phyloP scores from a whole-genome alignment of 2,329 filamentous ascomycete genomes.

The Epichloe amarillans region DNA sequence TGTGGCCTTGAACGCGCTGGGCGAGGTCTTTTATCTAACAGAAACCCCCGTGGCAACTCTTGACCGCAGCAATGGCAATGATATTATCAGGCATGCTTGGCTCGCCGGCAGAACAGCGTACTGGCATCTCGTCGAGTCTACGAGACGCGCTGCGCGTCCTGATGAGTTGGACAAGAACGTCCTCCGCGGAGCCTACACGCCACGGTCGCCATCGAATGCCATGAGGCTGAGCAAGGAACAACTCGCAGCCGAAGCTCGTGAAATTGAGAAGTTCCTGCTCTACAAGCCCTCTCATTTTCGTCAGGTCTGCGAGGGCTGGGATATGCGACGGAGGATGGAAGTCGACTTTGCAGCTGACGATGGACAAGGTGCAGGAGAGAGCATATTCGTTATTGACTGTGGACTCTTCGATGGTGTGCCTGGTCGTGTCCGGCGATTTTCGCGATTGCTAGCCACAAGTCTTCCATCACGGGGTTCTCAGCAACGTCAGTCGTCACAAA shows the following conservation, averaged over 20 bases:
- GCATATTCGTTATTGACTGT: constrained; percentile 59
- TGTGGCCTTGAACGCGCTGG: constrained; percentile 85
- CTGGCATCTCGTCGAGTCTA: constrained; percentile 72
- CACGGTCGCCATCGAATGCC: constrained; percentile 60
- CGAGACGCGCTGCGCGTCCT: constrained; percentile 54
- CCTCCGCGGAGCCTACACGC: constrained; percentile 64
- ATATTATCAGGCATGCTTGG: constrained; percentile 61
- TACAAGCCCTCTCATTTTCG: constrained; percentile 68
- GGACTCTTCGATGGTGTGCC: constrained; percentile 48
- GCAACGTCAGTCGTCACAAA: constrained; percentile 1
- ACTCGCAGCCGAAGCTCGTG: constrained; percentile 60
- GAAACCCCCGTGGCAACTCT: constrained; percentile 49
- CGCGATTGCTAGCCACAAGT: constrained; percentile 18
- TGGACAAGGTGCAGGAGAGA: constrained; percentile 62
- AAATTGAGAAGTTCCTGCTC: constrained; percentile 64
- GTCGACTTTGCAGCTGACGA: constrained; percentile 84
- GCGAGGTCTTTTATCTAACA: constrained; percentile 77
- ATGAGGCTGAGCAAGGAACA: constrained; percentile 61
- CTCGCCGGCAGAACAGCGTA: constrained; percentile 61
- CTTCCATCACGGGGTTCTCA: constrained; percentile 4
- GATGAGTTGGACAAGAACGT: constrained; percentile 60
- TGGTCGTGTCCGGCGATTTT: constrained; percentile 30
- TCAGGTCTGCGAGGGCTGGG: constrained; percentile 70
- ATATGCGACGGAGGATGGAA: constrained; percentile 75
- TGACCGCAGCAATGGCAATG: constrained; percentile 35